phyloP scores from a whole-genome alignment of 441 rosid species.

The Melianthus villosus region DNA sequence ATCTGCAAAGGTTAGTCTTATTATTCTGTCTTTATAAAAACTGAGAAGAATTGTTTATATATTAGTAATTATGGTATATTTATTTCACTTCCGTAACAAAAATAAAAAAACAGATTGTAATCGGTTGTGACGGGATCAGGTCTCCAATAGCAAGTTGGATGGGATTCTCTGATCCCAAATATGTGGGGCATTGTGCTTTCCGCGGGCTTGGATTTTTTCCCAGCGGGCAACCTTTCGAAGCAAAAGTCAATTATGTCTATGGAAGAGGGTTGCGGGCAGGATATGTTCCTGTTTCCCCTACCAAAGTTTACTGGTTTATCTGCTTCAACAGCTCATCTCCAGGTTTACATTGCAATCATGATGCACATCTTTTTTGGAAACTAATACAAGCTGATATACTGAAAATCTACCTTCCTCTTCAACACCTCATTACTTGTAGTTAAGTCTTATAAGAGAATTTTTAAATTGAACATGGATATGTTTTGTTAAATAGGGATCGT shows the following conservation, averaged over 20 bases:
- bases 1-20: conserved; percentile 37
- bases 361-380: background rate
- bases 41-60: background rate
- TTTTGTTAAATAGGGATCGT: no score
- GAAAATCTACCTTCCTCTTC: background rate
- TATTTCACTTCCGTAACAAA: conserved; percentile 5
- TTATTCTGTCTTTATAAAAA: background rate
- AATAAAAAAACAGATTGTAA: conserved; percentile 71
- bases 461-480: no score
- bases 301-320: conserved; percentile 82
- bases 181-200: conserved; percentile 61
- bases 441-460: no score
- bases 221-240: conserved; percentile 54
- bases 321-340: conserved; percentile 67
- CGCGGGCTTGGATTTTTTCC: conserved; percentile 61
- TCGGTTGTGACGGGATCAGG: conserved; percentile 73
- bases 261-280: conserved; percentile 78
- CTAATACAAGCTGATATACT: background rate
- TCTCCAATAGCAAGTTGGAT: conserved; percentile 69
- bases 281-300: conserved; percentile 59
- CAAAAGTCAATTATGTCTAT: conserved; percentile 45
- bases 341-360: no score
- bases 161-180: conserved; percentile 67
- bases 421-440: no score
- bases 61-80: background rate